These are phyloP conservation scores for Plenodomus lindquistii DNA, from an alignment of 2,329 filamentous ascomycete genomes.

Conservation along the genomic window DNA sequence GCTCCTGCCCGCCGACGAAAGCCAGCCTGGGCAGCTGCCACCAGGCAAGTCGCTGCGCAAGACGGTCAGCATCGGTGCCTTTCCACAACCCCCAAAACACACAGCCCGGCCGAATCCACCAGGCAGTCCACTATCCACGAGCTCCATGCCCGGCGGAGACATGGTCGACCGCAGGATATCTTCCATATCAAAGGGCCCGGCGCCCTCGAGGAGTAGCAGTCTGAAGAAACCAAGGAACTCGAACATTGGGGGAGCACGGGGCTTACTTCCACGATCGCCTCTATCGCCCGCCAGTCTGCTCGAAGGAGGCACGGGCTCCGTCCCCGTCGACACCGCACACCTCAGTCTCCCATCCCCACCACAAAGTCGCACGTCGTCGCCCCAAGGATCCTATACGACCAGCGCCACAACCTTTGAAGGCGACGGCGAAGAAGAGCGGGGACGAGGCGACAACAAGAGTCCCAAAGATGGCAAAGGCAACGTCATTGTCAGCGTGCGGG, in stretches of 20 bases:
- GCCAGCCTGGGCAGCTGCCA: slow-evolving; percentile 37
- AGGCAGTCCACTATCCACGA: slow-evolving; percentile 55
- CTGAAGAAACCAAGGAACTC: slow-evolving; percentile 56
- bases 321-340: slow-evolving; percentile 67
- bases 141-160: slow-evolving; percentile 50
- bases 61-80: slow-evolving; percentile 90
- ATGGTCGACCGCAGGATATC: slow-evolving; percentile 40
- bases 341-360: slow-evolving; percentile 80
- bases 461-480: slow-evolving; percentile 83
- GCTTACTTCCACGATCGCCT: slow-evolving; percentile 44
- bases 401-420: slow-evolving; percentile 88
- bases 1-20: slow-evolving; percentile 49
- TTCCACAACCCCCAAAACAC: slow-evolving; percentile 83
- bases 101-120: slow-evolving; percentile 58
- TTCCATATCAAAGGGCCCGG: slow-evolving; percentile 26
- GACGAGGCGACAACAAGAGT: slow-evolving; percentile 47
- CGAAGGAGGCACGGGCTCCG: slow-evolving; percentile 77
- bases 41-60: slow-evolving; percentile 74
- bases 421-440: slow-evolving; percentile 63
- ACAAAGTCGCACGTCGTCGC: slow-evolving; percentile 88
- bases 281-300: slow-evolving; percentile 70
- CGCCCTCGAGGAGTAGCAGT: slow-evolving; percentile 38
- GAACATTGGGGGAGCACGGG: slow-evolving; percentile 34
- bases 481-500: slow-evolving; percentile 91
- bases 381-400: slow-evolving; percentile 89